A percentile compares a stretch with the other conserved stretches of the same genome.
phyloP scores from a whole-genome alignment of 2,329 filamentous ascomycete species.

The Aspergillus neoniger region DNA sequence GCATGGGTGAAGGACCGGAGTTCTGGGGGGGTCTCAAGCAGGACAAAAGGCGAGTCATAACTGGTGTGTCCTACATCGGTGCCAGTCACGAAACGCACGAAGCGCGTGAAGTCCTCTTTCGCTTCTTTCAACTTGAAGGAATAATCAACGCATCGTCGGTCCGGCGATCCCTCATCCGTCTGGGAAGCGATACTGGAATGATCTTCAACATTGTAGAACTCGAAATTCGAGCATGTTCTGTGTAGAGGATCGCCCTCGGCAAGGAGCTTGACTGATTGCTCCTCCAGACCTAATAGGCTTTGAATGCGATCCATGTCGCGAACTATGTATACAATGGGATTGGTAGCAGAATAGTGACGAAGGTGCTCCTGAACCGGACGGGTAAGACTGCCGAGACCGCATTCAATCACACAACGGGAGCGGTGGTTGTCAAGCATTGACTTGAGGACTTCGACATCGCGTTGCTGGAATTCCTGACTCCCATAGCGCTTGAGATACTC shows the following conservation, averaged over 20 bases:
- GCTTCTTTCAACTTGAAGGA: constrained; percentile 55
- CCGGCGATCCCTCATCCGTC: constrained; percentile 39
- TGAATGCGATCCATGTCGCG: constrained; percentile 46
- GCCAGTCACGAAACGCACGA: constrained; percentile 60
- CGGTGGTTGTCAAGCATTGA: constrained; percentile 48
- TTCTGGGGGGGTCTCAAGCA: constrained; percentile 61
- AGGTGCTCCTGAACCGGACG: constrained; percentile 45
- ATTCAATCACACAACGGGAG: constrained; percentile 46
- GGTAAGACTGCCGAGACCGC: constrained; percentile 46
- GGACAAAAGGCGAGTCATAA: constrained; percentile 62
- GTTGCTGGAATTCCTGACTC: constrained; percentile 45
- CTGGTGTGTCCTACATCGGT: constrained; percentile 54
- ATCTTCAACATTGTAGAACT: constrained; percentile 53
- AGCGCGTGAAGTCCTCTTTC: constrained; percentile 62
- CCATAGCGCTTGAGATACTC: constrained; percentile 44
- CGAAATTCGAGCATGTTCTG: constrained; percentile 50
- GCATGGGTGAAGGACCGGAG: constrained; percentile 53
- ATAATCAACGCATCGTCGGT: constrained; percentile 49
- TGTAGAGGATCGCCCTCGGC: constrained; percentile 49
- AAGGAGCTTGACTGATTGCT: constrained; percentile 46
- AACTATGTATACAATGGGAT: constrained; percentile 45
- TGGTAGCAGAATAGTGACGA: constrained; percentile 38
- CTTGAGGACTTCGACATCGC: constrained; percentile 45
- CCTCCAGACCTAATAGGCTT: constrained; percentile 46
- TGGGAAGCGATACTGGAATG: constrained; percentile 30